Base-by-base conservation (phyloP, 2,329 filamentous ascomycete species). In the Epichloe aotearoae region DNA sequence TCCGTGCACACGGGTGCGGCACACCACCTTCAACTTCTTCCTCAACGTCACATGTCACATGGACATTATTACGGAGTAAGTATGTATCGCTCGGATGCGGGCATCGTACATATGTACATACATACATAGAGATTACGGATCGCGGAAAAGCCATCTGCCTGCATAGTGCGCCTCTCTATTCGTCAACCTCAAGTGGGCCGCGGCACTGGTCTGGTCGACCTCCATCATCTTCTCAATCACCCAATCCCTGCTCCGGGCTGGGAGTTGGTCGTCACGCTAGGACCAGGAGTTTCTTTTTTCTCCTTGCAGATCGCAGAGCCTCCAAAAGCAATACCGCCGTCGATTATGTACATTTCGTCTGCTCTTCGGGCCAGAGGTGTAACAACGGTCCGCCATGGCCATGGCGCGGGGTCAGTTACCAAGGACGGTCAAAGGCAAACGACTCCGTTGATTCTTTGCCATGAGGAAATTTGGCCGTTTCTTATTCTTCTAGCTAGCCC, bases 251-350 rank as follows among this genome's bases (percentile, higher is more conserved):
- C 23, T 30, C 20, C n/a, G 17, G 23, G 44, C 30, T 46, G 40
- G 17, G 1, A 26, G 33, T 46, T 46, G 26, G 45, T 46, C 45
- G 15, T 19, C 20, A 12, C 46, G 46, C 46, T 47, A 41, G 36
- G 45, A 11, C 20, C 36, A 30, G 30, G 46, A 19, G 20, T 43
- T 49, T 49, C 17, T 49, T 49, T 49, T 49, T 49, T 43, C 41
- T 49, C 39, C 17, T 30, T 1, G 26, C 26, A 30, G 26, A 30
- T 19, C 19, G 39, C 38, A 48, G 23, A 48, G 43, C 12, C 34
- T 20, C 17, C 30, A 15, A 36, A 36, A 11, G 30, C 39, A 43
- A 36, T 19, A 3, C 40, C 26, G 26, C 26, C 26, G 26, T 30
- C 26, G 26, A 30, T 4, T 30, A 8, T 26, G 2, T 19, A n/a